A percentile compares a stretch with the other conserved stretches of the same genome.
Evolutionary conservation across 371 early-diverging fungal genomes (phyloP).

Genomic region (Mucor racemosus): DNA sequence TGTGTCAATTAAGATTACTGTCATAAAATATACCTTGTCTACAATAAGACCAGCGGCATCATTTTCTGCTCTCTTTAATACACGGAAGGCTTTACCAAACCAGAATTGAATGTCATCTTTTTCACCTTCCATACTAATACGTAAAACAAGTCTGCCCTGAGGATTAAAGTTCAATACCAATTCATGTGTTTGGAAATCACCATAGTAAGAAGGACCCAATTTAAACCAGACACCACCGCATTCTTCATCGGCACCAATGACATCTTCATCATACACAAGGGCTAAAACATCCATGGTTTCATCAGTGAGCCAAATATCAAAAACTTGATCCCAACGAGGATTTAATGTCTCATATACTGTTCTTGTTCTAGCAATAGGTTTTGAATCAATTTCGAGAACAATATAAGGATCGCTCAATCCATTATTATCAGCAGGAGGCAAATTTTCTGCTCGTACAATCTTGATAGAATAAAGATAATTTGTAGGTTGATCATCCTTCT

Average conservation of each 20-base stretch:
- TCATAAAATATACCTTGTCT: conserved; percentile 55
- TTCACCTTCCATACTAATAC: conserved; percentile 90
- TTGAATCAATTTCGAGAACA: conserved; percentile 64
- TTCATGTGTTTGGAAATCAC: conserved; percentile 81
- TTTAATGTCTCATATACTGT: conserved; percentile 77
- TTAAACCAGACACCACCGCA: conserved; percentile 75
- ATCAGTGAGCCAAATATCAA: conserved; percentile 71
- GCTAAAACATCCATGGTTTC: conserved; percentile 67
- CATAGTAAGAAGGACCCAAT: conserved; percentile 63
- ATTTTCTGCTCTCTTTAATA: conserved; percentile 72
- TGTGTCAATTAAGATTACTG: not conserved
- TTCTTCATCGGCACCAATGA: conserved; percentile 81
- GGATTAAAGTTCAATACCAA: conserved; percentile 84
- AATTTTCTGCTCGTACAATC: conserved; percentile 62
- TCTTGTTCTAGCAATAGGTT: conserved; percentile 62
- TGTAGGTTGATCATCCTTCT: conserved; percentile 22
- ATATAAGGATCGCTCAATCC: conserved; percentile 77
- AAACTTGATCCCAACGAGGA: conserved; percentile 93
- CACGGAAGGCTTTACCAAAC: conserved; percentile 84
- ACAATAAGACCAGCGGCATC: conserved; percentile 76
- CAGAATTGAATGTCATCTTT: conserved; percentile 92
- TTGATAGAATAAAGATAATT: conserved; percentile 62
- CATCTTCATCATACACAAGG: conserved; percentile 77
- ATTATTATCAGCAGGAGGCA: conserved; percentile 60
- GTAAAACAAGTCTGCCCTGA: conserved; percentile 79